Base-by-base conservation (phyloP, 2,329 filamentous ascomycete species). In the Fusarium sp. region DNA sequence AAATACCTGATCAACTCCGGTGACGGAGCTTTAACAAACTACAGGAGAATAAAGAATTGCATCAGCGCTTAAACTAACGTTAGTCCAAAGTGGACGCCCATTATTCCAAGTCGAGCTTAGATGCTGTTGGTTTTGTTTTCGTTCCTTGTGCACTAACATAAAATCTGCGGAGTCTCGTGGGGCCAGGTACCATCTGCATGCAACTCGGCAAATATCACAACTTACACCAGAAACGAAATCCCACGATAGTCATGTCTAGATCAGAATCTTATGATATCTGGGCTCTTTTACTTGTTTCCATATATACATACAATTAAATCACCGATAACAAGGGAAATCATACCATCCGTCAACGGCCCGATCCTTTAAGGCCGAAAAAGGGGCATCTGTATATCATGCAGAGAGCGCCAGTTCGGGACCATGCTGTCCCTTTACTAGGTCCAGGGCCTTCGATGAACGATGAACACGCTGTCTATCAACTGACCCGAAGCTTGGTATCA, bases 301-400 rank as follows among this genome's bases (percentile, higher is more conserved):
- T 28, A 30, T 28, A 41, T 32, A 51, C 50, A 30, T 28, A n/a
- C 34, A 20, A 27, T n/a, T n/a, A 25, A 42, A 55, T 23, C 25
- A 37, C 23, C 37, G 40, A 27, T 41, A 21, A 50, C 28, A 50
- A 41, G 25, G 32, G 13, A 45, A 59, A 68, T 68, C 62, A 63
- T 50, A 57, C 56, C 67, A 71, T 21, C 40, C 20, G 23, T 55
- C 51, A 69, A 71, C 67, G 67, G 67, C 53, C 67, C 67, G 63
- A 70, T 43, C 67, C 63, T 68, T 48, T 53, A 49, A 41, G 32
- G 50, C 50, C 30, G 51, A 48, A 56, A 55, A 37, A n/a, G 66
- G 61, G 66, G 53, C 43, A 68, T 20, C 30, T 42, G 28, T 27
- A 65, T 59, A 59, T 66, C 48, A 63, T 67, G 64, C 45, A 51